Evolutionary conservation across 306 rosid genomes (phyloP).

Genomic region (Lablab purpureus): DNA sequence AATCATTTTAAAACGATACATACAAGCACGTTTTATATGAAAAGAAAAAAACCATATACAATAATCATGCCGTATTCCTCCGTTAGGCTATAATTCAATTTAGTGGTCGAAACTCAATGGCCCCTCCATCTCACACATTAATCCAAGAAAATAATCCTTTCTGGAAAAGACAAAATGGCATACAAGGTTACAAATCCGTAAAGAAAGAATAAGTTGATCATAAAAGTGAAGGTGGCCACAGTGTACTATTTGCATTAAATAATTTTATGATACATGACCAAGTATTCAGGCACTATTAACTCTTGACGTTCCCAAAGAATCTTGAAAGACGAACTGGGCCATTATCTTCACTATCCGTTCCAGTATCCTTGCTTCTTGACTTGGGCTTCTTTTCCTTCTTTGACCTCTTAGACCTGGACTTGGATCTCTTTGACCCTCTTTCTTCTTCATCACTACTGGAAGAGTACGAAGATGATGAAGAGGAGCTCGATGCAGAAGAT

Average conservation of each 20-base stretch:
- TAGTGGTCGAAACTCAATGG: not conserved
- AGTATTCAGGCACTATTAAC: conserved; percentile 48
- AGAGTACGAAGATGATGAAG: conserved; percentile 69
- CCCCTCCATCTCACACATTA: conserved; percentile 9
- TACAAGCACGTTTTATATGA: not conserved
- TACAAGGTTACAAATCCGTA: conserved; percentile 50
- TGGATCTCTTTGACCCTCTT: conserved; percentile 78
- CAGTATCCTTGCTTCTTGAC: conserved; percentile 71
- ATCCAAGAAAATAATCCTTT: conserved; percentile 26
- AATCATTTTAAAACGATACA: not conserved
- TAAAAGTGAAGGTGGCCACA: conserved; percentile 39
- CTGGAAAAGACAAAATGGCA: conserved; percentile 40
- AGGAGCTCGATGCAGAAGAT: conserved; percentile 77
- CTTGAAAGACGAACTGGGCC: conserved; percentile 95
- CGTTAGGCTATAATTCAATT: not conserved
- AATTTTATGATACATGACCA: conserved; percentile 54
- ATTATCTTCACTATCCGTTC: conserved; percentile 57
- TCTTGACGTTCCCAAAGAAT: conserved; percentile 81
- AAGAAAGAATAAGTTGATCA: conserved; percentile 46
- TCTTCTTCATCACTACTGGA: conserved; percentile 79
- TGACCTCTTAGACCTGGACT: conserved; percentile 81
- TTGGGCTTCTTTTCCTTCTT: conserved; percentile 86
- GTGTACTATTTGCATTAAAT: conserved; percentile 53
- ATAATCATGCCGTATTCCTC: not conserved
- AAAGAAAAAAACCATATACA: not conserved